phyloP scores from a whole-genome alignment of 805 yeast species.

The Nakazawaea sp. region DNA sequence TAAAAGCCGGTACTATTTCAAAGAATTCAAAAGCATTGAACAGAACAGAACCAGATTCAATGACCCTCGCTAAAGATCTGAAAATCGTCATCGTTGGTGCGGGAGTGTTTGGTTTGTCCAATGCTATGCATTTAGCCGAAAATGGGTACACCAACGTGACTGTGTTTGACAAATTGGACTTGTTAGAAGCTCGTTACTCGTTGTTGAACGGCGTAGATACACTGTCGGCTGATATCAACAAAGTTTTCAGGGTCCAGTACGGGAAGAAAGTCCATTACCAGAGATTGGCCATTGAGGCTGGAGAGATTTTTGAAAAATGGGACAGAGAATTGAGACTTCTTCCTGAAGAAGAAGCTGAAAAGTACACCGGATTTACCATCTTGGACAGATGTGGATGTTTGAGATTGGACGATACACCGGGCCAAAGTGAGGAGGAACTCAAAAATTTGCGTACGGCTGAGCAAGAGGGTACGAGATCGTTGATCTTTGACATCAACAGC shows the following conservation, averaged over 20 bases:
- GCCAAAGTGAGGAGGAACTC: constrained; percentile 18
- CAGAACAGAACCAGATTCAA: too few relatives aligned
- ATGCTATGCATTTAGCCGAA: constrained; percentile 34
- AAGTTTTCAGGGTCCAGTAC: constrained; percentile 30
- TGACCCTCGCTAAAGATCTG: constrained; percentile 12
- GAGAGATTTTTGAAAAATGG: constrained; percentile 15
- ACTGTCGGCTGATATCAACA: constrained; percentile 33
- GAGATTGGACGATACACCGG: constrained; percentile 19
- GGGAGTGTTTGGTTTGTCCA: constrained; percentile 48
- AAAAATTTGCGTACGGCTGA: constrained; percentile 17
- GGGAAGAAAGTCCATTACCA: constrained; percentile 29
- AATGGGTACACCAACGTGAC: constrained; percentile 29
- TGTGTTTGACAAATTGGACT: constrained; percentile 30
- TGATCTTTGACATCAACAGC: constrained; percentile 23
- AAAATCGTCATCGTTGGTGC: constrained; percentile 42
- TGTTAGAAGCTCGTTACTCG: constrained; percentile 20
- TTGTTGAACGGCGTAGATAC: constrained; percentile 31
- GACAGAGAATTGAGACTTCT: constrained; percentile 16
- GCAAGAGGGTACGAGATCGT: constrained; percentile 20
- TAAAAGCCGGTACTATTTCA: too few relatives aligned
- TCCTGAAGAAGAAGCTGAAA: constrained; percentile 16
- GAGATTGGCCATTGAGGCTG: constrained; percentile 21
- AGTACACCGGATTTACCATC: constrained; percentile 15
- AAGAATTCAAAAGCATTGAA: too few relatives aligned
- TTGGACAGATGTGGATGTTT: constrained; percentile 22